Percentiles rank a stretch among this genome's conserved stretches.
Conservation (phyloP, 192 early-diverging fungal genomes). For the Entomortierella lignicola region DNA sequence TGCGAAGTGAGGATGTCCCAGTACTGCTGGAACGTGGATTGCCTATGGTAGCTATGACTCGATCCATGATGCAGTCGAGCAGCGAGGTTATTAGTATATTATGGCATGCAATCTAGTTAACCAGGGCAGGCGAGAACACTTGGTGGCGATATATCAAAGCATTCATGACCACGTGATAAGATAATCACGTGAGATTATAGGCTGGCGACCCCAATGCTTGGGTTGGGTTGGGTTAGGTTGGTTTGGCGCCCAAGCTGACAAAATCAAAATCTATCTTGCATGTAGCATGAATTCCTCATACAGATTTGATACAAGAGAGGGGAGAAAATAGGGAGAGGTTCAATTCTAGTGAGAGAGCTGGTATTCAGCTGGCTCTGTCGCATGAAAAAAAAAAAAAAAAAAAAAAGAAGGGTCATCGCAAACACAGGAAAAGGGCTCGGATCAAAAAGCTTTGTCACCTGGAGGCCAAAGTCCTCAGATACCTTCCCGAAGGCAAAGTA, state of each 20-base stretch:
- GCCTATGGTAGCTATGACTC: background rate
- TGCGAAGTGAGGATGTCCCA: background rate
- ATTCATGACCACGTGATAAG: too few species aligned
- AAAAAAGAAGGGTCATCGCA: background rate
- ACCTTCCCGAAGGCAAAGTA: too few species aligned
- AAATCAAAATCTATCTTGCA: too few species aligned
- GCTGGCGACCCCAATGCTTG: too few species aligned
- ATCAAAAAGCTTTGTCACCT: background rate
- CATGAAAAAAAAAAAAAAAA: background rate
- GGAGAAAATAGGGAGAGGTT: background rate
- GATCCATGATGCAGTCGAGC: constrained; percentile 1
- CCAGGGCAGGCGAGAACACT: too few species aligned
- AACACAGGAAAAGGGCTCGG: background rate
- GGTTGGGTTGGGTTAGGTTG: too few species aligned
- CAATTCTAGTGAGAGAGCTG: background rate
- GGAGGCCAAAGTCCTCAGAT: too few species aligned
- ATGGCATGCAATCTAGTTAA: background rate
- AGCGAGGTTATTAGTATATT: background rate
- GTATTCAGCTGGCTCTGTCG: background rate
- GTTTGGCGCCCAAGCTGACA: too few species aligned
- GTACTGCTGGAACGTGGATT: background rate
- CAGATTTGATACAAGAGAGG: background rate
- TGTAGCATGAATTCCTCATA: too few species aligned
- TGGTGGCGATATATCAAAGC: too few species aligned
- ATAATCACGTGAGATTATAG: too few species aligned